Evolutionary conservation across 176 grass and related monocot species (phyloP).

Genomic region (Carex parvula): DNA sequence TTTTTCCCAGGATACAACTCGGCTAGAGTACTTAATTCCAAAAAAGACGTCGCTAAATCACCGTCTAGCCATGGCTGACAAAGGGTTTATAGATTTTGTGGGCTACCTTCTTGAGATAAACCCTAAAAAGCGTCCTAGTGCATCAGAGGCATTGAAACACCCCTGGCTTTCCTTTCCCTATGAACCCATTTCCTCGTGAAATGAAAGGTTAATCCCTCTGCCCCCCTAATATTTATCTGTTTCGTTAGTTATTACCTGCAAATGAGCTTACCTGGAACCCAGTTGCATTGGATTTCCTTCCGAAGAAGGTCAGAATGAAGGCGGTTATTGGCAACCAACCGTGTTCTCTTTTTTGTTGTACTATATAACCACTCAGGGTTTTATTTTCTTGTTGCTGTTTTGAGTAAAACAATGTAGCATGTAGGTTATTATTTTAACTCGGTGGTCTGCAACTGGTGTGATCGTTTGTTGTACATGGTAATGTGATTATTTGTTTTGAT

Average conservation of each 20-base stretch:
- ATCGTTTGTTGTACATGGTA: conserved; percentile 30
- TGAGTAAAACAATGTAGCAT: conserved; percentile 10
- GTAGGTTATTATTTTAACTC: conserved; percentile 31
- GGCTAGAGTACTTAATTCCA: conserved; percentile 89
- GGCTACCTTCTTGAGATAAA: conserved; percentile 81
- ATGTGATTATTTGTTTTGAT: conserved; percentile 30
- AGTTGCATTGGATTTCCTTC: background rate
- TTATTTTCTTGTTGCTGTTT: conserved; percentile 18
- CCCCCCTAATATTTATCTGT: conserved; percentile 1
- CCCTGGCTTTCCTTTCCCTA: conserved; percentile 99
- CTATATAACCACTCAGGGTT: conserved; percentile 20
- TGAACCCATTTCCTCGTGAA: conserved; percentile 94
- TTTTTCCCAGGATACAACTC: conserved; percentile 69
- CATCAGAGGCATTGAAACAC: conserved; percentile 82
- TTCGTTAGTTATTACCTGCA: background rate
- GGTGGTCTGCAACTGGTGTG: conserved; percentile 10
- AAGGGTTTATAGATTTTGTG: conserved; percentile 96
- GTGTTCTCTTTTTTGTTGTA: conserved; percentile 28
- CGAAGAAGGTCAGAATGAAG: conserved; percentile 4
- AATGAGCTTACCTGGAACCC: conserved; percentile 10
- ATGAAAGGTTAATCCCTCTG: background rate
- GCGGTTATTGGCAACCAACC: conserved; percentile 5
- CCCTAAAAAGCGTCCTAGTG: conserved; percentile 86
- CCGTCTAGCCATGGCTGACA: conserved; percentile 84
- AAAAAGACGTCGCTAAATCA: conserved; percentile 87